These are phyloP conservation scores for Neoascochyta sp. DNA, from an alignment of 2,329 filamentous ascomycete species.

Conservation along the genomic window DNA sequence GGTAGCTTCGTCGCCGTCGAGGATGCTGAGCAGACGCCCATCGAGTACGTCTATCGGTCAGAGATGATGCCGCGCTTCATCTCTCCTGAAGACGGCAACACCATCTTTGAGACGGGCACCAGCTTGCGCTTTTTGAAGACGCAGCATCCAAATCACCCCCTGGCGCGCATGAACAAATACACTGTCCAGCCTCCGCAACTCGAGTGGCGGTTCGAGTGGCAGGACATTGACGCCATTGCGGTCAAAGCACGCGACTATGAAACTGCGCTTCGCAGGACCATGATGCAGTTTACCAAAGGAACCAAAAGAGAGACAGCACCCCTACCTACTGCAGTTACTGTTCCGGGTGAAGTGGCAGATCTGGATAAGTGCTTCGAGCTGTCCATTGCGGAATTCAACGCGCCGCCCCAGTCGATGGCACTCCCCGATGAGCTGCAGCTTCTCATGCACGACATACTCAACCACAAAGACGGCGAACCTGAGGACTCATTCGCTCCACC, in stretches of 20 bases:
- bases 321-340: background rate
- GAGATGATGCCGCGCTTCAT: constrained; percentile 69
- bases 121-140: constrained; percentile 69
- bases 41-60: constrained; percentile 61
- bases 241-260: constrained; percentile 55
- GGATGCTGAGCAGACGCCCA: constrained; percentile 21
- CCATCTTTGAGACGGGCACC: constrained; percentile 75
- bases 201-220: constrained; percentile 70
- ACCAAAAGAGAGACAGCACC: constrained; percentile 1
- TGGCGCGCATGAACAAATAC: constrained; percentile 54
- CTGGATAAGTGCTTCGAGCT: constrained; percentile 26
- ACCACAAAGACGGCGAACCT: constrained; percentile 1
- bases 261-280: constrained; percentile 33
- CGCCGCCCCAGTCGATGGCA: constrained; percentile 11
- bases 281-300: constrained; percentile 23
- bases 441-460: constrained; percentile 20
- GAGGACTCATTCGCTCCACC: constrained; percentile 47
- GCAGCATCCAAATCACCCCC: constrained; percentile 67
- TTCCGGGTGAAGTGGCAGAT: background rate
- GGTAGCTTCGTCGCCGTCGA: constrained; percentile 30
- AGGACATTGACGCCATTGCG: constrained; percentile 63
- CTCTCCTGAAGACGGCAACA: constrained; percentile 62
- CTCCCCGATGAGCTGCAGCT: constrained; percentile 29
- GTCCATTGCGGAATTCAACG: constrained; percentile 24
- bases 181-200: constrained; percentile 54